Evolutionary conservation across 768 basidiomycete genomes (phyloP).

Genomic region (Lentinula edodes): DNA sequence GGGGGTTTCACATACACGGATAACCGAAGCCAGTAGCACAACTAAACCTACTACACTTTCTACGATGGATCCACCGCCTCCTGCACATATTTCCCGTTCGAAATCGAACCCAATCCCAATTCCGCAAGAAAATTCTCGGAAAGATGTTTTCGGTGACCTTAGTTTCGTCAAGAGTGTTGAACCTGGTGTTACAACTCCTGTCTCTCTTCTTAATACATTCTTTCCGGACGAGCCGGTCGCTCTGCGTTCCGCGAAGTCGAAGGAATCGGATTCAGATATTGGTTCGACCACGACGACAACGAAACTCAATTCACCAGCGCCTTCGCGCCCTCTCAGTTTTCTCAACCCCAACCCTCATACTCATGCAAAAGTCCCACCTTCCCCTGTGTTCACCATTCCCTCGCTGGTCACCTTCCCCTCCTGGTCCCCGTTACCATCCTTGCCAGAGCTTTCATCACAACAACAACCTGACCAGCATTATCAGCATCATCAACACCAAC

Average conservation of each 20-base stretch:
- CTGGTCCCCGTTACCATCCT: neutral
- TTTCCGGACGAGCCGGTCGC: neutral
- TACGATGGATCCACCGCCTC: neutral
- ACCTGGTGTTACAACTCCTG: neutral
- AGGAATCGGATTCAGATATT: neutral
- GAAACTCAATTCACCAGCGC: neutral
- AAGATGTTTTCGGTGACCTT: neutral
- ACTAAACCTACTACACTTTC: neutral
- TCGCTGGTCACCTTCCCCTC: neutral
- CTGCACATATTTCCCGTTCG: neutral
- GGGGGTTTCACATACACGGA: neutral
- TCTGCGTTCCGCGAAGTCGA: neutral
- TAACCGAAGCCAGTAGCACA: neutral
- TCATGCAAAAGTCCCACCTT: neutral
- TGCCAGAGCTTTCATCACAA: neutral
- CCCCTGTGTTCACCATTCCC: neutral
- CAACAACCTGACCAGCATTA: neutral
- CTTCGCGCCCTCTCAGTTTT: neutral
- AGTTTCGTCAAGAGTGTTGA: neutral
- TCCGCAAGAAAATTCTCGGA: neutral
- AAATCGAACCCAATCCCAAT: neutral
- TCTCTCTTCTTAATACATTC: neutral
- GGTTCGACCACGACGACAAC: neutral
- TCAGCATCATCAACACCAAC: neutral
- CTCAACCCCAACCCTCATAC: neutral